phyloP scores from a whole-genome alignment of 768 basidiomycete species.

The Suillus brevipes region DNA sequence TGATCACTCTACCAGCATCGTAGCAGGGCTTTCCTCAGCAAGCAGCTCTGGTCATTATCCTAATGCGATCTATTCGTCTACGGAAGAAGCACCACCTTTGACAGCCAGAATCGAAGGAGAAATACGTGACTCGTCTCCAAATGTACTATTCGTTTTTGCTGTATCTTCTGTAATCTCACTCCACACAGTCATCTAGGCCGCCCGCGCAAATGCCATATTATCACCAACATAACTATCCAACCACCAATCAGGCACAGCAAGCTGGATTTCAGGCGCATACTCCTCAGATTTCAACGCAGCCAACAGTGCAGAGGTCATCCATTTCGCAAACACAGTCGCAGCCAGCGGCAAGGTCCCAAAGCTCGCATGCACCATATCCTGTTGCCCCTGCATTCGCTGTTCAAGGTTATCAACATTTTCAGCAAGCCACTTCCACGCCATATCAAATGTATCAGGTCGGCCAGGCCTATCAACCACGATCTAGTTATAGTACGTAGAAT shows the following conservation, averaged over 20 bases:
- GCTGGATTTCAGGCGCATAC: not conserved
- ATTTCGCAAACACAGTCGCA: slow-evolving; percentile 10
- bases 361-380: not conserved
- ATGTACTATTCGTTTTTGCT: slow-evolving; percentile 1
- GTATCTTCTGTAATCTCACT: not conserved
- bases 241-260: not conserved
- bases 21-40: not conserved
- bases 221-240: not conserved
- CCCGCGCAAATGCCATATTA: not conserved
- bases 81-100: slow-evolving; percentile 23
- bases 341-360: not conserved
- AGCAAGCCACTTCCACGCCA: not conserved
- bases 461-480: not conserved
- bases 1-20: not conserved
- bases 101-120: slow-evolving; percentile 38
- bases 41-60: not conserved
- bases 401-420: not conserved
- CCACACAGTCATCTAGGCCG: slow-evolving; percentile 6
- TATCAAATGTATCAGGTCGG: not conserved
- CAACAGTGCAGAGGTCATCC: not conserved
- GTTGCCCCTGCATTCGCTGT: not conserved
- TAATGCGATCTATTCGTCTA: not conserved
- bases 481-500: not conserved
- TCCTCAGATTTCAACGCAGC: not conserved
- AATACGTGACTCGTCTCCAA: not conserved